Percentiles rank a stretch among this genome's conserved stretches.
phyloP scores from a whole-genome alignment of 208 protist species.

The Leishmania tarentolae region DNA sequence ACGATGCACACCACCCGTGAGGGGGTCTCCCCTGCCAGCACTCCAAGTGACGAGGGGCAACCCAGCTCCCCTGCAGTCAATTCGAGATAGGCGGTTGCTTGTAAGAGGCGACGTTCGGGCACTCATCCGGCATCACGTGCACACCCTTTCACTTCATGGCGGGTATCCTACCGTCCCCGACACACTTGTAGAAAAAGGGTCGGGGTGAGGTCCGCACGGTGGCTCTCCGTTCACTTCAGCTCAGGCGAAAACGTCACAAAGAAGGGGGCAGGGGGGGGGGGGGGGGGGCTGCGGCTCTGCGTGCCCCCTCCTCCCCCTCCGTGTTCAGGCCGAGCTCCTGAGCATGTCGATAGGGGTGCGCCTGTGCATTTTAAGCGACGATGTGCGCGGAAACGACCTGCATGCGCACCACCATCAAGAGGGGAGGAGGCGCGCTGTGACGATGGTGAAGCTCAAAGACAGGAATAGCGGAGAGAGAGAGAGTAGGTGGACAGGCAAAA shows the following conservation, averaged over 20 bases:
- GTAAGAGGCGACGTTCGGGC: constrained; percentile 7
- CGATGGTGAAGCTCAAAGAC: not conserved
- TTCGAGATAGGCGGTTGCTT: constrained; percentile 12
- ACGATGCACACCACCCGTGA: constrained; percentile 14
- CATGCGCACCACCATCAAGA: too few species aligned
- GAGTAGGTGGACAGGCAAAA: not conserved
- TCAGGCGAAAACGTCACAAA: too few species aligned
- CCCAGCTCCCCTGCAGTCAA: constrained; percentile 26
- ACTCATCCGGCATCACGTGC: not conserved
- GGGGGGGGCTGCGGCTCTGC: too few species aligned
- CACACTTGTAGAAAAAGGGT: not conserved
- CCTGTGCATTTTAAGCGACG: too few species aligned
- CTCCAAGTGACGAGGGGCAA: constrained; percentile 19
- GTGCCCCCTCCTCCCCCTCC: too few species aligned
- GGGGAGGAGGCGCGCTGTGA: not conserved
- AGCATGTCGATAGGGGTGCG: too few species aligned
- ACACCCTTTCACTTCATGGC: not conserved
- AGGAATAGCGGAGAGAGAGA: not conserved
- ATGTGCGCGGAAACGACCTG: too few species aligned
- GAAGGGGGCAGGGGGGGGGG: too few species aligned
- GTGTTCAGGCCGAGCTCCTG: too few species aligned
- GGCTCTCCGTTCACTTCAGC: not conserved
- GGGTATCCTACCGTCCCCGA: not conserved
- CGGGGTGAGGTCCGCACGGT: not conserved
- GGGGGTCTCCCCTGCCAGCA: not conserved